These are phyloP conservation scores for Scleromitrula shiraiana DNA, from an alignment of 2,329 filamentous ascomycete genomes.

Conservation along the genomic window DNA sequence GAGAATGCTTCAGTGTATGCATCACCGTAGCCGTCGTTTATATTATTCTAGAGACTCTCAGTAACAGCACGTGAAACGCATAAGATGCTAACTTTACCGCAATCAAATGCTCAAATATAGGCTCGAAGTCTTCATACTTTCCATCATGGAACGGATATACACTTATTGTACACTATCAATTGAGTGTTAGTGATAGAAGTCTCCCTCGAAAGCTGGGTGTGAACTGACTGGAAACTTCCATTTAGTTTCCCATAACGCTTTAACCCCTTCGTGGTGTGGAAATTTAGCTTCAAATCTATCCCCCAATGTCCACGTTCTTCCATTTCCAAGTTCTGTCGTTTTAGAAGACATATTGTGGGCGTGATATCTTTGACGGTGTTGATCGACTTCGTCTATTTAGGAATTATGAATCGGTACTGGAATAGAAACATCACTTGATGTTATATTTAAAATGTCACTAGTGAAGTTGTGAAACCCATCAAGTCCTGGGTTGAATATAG, in stretches of 20 bases:
- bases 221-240: slow-evolving; percentile 57
- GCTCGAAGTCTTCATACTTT: slow-evolving; percentile 58
- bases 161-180: slow-evolving; percentile 44
- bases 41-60: slow-evolving; percentile 35
- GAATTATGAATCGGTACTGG: background rate
- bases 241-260: slow-evolving; percentile 65
- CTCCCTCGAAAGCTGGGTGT: background rate
- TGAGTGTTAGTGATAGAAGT: background rate
- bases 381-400: too few species aligned
- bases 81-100: slow-evolving; percentile 32
- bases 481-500: too few species aligned
- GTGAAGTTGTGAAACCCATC: too few species aligned
- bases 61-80: background rate
- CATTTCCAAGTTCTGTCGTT: background rate
- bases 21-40: slow-evolving; percentile 58
- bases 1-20: slow-evolving; percentile 58
- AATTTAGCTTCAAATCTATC: slow-evolving; percentile 8
- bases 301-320: slow-evolving; percentile 8
- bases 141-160: slow-evolving; percentile 72
- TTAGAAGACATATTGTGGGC: background rate
- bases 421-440: background rate
- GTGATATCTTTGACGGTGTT: background rate
- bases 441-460: too few species aligned
- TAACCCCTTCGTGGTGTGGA: slow-evolving; percentile 34
- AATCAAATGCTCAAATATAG: slow-evolving; percentile 57